A percentile compares a stretch with the other conserved stretches of the same genome.
Evolutionary conservation across 371 early-diverging fungal genomes (phyloP).

Genomic region (Mortierella sp.): DNA sequence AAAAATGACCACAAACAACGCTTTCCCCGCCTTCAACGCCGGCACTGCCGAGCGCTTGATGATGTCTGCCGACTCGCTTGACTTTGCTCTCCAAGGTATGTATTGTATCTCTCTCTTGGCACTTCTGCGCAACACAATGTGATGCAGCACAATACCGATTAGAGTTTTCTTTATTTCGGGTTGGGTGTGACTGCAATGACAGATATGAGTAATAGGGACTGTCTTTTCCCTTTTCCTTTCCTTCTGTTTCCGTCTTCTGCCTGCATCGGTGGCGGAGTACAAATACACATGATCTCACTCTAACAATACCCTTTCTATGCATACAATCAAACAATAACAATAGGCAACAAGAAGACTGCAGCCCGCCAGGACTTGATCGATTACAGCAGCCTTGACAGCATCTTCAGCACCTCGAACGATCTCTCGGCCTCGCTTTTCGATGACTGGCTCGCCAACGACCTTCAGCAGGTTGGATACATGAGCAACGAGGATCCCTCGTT

Average conservation of each 20-base stretch:
- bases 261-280: neutral
- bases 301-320: constrained; percentile 6
- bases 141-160: neutral
- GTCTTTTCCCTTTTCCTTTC: constrained; percentile 14
- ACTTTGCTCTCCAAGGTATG: constrained; percentile 56
- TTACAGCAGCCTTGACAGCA: constrained; percentile 31
- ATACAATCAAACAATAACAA: neutral
- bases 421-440: constrained; percentile 53
- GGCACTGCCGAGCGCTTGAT: constrained; percentile 54
- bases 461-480: constrained; percentile 44
- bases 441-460: constrained; percentile 56
- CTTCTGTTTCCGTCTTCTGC: neutral
- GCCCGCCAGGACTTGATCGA: constrained; percentile 31
- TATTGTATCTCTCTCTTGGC: constrained; percentile 2
- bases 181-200: constrained; percentile 27
- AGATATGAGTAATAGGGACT: constrained; percentile 54
- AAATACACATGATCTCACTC: neutral
- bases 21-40: constrained; percentile 29
- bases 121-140: neutral
- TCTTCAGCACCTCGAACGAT: constrained; percentile 32
- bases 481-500: constrained; percentile 29
- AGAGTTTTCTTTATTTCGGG: constrained; percentile 5
- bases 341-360: constrained; percentile 31
- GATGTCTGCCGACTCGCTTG: constrained; percentile 54
- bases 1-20: constrained; percentile 46